Evolutionary conservation across 768 basidiomycete genomes (phyloP).

Genomic region (Tulasnella sp.): DNA sequence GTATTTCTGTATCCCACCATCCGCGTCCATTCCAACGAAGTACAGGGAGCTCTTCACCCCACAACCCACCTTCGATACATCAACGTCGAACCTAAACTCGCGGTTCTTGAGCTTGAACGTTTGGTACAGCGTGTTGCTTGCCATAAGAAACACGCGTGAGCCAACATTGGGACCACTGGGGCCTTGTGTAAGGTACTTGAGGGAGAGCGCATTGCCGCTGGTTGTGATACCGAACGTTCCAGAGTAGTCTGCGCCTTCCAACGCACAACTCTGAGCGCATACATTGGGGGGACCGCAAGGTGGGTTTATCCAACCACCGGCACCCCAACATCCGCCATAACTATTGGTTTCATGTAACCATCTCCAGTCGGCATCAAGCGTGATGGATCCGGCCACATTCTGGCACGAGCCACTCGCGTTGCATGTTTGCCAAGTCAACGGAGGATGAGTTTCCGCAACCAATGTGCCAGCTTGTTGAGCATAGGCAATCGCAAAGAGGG

Average conservation of each 20-base stretch:
- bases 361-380: conserved; percentile 16
- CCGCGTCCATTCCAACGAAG: conserved; percentile 45
- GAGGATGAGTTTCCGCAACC: conserved; percentile 36
- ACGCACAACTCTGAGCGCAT: conserved; percentile 24
- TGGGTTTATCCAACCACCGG: conserved; percentile 40
- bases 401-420: conserved; percentile 19
- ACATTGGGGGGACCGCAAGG: conserved; percentile 38
- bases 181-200: conserved; percentile 36
- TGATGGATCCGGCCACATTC: not conserved
- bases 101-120: conserved; percentile 40
- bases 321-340: conserved; percentile 36
- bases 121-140: conserved; percentile 30
- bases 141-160: conserved; percentile 35
- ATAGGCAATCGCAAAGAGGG: conserved; percentile 30
- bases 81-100: conserved; percentile 50
- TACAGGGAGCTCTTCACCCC: conserved; percentile 48
- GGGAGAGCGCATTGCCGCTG: conserved; percentile 34
- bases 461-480: conserved; percentile 40
- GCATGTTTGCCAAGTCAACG: conserved; percentile 35
- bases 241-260: conserved; percentile 30
- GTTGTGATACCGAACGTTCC: conserved; percentile 43
- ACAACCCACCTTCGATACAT: conserved; percentile 42
- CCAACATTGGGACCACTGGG: conserved; percentile 16
- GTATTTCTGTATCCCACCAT: conserved; percentile 38
- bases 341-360: conserved; percentile 25